Evolutionary conservation across 2,329 filamentous ascomycete genomes (phyloP).

Genomic region (Bertia moriformis): DNA sequence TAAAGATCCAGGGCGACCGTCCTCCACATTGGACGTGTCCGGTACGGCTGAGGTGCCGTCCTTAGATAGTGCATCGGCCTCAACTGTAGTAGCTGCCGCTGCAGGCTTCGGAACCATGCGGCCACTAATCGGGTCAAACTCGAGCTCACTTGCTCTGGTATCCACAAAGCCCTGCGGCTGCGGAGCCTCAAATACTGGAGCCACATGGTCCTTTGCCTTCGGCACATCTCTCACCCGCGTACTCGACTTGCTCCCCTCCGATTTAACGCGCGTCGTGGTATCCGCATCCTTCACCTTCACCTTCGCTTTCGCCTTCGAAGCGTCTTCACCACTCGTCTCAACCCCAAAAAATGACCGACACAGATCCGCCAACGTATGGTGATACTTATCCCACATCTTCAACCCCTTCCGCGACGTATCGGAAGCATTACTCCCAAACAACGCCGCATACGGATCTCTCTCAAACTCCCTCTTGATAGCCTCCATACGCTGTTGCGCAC

Average conservation of each 20-base stretch:
- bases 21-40: no score
- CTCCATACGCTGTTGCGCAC: conserved; percentile 5
- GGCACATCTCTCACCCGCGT: no score
- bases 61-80: no score
- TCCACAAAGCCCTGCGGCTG: not conserved
- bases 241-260: not conserved
- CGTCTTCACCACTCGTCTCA: conserved; percentile 12
- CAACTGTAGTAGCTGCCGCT: no score
- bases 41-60: no score
- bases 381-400: conserved; percentile 1
- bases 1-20: not conserved
- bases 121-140: conserved; percentile 17
- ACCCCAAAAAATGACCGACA: not conserved
- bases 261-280: not conserved
- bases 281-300: not conserved
- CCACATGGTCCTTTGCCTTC: no score
- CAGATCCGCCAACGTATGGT: not conserved
- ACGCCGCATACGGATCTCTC: conserved; percentile 19
- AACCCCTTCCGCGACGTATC: conserved; percentile 9
- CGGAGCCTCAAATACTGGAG: no score
- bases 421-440: conserved; percentile 19
- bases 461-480: conserved; percentile 17
- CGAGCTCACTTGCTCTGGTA: not conserved
- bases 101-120: conserved; percentile 19
- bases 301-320: conserved; percentile 10